These are phyloP conservation scores for Neurospora intermedia DNA, from an alignment of 495 filamentous ascomycete genomes.

Conservation along the genomic window DNA sequence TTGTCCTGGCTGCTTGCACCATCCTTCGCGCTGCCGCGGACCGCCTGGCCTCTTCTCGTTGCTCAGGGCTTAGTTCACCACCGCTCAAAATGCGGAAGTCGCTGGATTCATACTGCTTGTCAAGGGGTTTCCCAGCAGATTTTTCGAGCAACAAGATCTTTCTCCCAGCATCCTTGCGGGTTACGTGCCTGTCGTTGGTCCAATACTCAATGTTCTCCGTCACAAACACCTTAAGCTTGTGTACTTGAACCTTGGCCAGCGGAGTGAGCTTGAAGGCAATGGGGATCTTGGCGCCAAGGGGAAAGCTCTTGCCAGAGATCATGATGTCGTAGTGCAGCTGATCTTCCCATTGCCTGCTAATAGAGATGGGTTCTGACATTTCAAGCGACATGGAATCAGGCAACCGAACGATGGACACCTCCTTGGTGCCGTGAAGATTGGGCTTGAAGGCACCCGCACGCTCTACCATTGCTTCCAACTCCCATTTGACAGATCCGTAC, in stretches of 20 bases:
- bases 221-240: slow-evolving; percentile 89
- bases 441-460: slow-evolving; percentile 86
- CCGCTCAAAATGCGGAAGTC: slow-evolving; percentile 70
- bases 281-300: slow-evolving; percentile 81
- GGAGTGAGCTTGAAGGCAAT: slow-evolving; percentile 97
- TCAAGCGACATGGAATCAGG: slow-evolving; percentile 89
- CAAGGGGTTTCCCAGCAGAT: slow-evolving; percentile 66
- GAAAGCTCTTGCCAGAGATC: slow-evolving; percentile 97
- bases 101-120: slow-evolving; percentile 68
- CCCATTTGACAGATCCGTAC: slow-evolving; percentile 78
- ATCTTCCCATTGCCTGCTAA: slow-evolving; percentile 95
- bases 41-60: slow-evolving; percentile 32
- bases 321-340: slow-evolving; percentile 98
- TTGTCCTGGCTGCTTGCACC: slow-evolving; percentile 24
- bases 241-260: slow-evolving; percentile 90
- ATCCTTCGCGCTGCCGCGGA: slow-evolving; percentile 29
- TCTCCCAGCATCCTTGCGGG: slow-evolving; percentile 70
- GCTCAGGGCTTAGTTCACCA: slow-evolving; percentile 50
- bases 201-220: slow-evolving; percentile 94
- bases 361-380: slow-evolving; percentile 91
- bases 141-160: slow-evolving; percentile 91
- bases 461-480: slow-evolving; percentile 80
- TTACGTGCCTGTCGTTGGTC: slow-evolving; percentile 77
- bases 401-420: slow-evolving; percentile 77
- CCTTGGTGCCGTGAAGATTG: slow-evolving; percentile 74